Percentiles rank a stretch among this genome's conserved stretches.
These are phyloP conservation scores for Exophiala alcalophila DNA, from an alignment of 2,329 filamentous ascomycete genomes.

Conservation along the genomic window DNA sequence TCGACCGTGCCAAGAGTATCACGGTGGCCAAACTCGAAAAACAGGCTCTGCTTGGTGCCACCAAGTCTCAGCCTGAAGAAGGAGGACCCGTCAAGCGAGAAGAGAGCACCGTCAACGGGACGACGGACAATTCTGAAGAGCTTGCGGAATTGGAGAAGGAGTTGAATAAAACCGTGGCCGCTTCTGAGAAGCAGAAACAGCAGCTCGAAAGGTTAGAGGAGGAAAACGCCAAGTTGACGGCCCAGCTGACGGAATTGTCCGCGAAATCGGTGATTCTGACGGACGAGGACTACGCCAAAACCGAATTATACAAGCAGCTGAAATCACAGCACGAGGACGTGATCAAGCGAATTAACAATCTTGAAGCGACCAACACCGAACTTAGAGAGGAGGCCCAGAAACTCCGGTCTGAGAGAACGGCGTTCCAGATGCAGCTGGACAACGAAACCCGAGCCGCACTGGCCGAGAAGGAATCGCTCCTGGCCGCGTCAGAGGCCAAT, in stretches of 20 bases:
- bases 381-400: slow-evolving; percentile 82
- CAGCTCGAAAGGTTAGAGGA: slow-evolving; percentile 76
- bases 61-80: slow-evolving; percentile 44
- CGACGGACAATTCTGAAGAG: slow-evolving; percentile 49
- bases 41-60: slow-evolving; percentile 71
- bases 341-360: slow-evolving; percentile 83
- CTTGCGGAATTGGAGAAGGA: slow-evolving; percentile 70
- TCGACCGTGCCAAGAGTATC: slow-evolving; percentile 82
- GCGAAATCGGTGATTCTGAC: slow-evolving; percentile 62
- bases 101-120: slow-evolving; percentile 55
- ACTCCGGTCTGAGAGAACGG: slow-evolving; percentile 76
- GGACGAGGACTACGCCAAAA: slow-evolving; percentile 91
- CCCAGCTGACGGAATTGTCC: slow-evolving; percentile 74
- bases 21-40: slow-evolving; percentile 91
- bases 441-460: slow-evolving; percentile 71
- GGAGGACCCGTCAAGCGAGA: slow-evolving; percentile 51
- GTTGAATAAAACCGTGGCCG: slow-evolving; percentile 72
- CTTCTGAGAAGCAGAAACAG: slow-evolving; percentile 78
- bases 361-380: slow-evolving; percentile 84
- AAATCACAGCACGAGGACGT: slow-evolving; percentile 89
- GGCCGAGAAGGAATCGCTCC: slow-evolving; percentile 75
- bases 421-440: slow-evolving; percentile 77
- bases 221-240: slow-evolving; percentile 70
- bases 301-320: slow-evolving; percentile 88
- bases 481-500: slow-evolving; percentile 78